Evolutionary conservation across 2,329 filamentous ascomycete species (phyloP).

Genomic region (Dichotomopilus funicola): DNA sequence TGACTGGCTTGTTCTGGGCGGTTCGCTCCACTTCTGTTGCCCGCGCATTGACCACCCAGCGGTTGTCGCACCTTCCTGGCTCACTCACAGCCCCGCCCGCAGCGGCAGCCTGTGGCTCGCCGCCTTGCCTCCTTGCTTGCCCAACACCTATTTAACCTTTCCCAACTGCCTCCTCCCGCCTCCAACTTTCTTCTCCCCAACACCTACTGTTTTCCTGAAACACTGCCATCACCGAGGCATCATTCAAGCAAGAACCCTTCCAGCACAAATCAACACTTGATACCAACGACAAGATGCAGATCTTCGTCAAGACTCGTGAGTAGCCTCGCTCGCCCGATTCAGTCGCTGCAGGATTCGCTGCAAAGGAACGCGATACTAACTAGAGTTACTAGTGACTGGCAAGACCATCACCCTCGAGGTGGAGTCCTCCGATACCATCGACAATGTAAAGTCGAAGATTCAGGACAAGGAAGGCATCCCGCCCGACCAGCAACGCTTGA

Average conservation of each 20-base stretch:
- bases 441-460: constrained; percentile 81
- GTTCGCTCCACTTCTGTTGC: constrained; percentile 22
- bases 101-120: constrained; percentile 24
- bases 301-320: constrained; percentile 95
- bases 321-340: constrained; percentile 29
- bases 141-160: constrained; percentile 21
- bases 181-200: constrained; percentile 22
- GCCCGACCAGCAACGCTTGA: constrained; percentile 76
- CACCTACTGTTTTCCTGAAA: constrained; percentile 11
- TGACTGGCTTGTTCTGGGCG: constrained; percentile 22
- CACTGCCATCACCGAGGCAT: constrained; percentile 9
- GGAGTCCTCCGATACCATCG: no score
- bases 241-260: background rate
- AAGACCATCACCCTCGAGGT: constrained; percentile 57
- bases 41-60: constrained; percentile 8
- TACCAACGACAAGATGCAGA: constrained; percentile 63
- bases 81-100: constrained; percentile 23
- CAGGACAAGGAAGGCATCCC: constrained; percentile 89
- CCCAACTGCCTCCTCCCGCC: constrained; percentile 21
- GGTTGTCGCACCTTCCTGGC: constrained; percentile 21
- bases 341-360: constrained; percentile 3
- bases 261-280: constrained; percentile 4
- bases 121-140: constrained; percentile 13
- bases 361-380: constrained; percentile 30
- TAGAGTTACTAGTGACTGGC: constrained; percentile 56